Base-by-base conservation (phyloP, 225 moss, liverwort and hornwort species). In the Marchantia paleacea region DNA sequence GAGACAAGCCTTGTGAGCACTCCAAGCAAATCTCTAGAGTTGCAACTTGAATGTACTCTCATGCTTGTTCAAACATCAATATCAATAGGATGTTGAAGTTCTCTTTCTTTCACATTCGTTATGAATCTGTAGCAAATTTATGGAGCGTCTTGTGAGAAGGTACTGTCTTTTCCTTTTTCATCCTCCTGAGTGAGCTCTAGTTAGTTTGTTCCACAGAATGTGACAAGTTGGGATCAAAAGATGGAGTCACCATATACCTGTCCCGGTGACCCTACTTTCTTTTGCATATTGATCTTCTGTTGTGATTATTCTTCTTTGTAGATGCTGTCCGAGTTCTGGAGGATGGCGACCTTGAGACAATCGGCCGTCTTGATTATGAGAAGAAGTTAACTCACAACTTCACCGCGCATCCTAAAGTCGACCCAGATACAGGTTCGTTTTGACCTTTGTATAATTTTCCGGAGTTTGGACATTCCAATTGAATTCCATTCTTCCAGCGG, bases 321-420 rank as follows among this genome's bases (percentile, higher is more conserved):
- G 94, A 95, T 89, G 84, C 85, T 49, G 80, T 92, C 51, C 86
- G 82, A 80, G 79, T 93, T 20, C 83, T 92, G 50, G 93, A 93
- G 63, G 90, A 93, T 79, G 92, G 91, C 62, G 92, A 91, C 62
- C 79, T 96, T 0, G 89, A 96, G 91, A 96, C 91, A 3, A 73
- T 90, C 65, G 95, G 92, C 22, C 90, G 85, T 73, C 20, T 82
- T 53, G 92, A 92, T 77, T 92, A 92, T 69, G 89, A 89, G 58
- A 80, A 80, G 20, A 84, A 78, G 52, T 48, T 93, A 70, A 81
- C 89, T 73, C 93, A 93, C 83, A 81, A 83, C 52, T 90, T 92
- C 75, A 90, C 92, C 26, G 91, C 92, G 24, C 92, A 92, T 74
- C 93, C 95, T 52, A 93, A 93, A 87, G 66, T 93, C 52, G 94